A percentile compares a stretch with the other conserved stretches of the same genome.
phyloP scores from a whole-genome alignment of 176 grass and related monocot genomes.

The Alopecurus myosuroides region DNA sequence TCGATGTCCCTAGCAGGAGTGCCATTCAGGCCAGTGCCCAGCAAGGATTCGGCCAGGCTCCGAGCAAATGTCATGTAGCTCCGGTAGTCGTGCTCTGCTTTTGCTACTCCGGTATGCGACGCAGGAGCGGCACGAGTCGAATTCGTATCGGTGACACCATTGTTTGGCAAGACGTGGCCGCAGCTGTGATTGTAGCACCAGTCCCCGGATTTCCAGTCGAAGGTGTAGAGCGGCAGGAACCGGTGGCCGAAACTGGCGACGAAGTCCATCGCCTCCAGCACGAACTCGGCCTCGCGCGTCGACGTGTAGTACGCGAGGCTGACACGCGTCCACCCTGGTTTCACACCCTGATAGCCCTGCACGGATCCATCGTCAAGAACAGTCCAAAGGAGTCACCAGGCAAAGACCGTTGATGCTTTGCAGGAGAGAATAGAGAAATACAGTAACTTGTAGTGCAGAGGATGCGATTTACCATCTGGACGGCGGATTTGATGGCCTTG shows the following conservation, averaged over 20 bases:
- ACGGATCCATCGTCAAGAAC: not conserved
- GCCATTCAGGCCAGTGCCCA: not conserved
- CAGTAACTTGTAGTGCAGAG: too few species aligned
- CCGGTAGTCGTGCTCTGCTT: slow-evolving; percentile 9
- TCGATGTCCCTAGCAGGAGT: slow-evolving; percentile 1
- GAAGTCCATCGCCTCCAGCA: slow-evolving; percentile 61
- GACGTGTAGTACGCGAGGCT: slow-evolving; percentile 72
- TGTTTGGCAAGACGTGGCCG: slow-evolving; percentile 11
- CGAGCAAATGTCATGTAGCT: slow-evolving; percentile 32
- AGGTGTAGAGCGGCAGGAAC: slow-evolving; percentile 66
- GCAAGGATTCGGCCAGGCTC: slow-evolving; percentile 12
- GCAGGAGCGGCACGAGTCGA: not conserved
- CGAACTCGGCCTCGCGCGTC: slow-evolving; percentile 56
- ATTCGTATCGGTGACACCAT: not conserved
- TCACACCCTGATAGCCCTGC: slow-evolving; percentile 71
- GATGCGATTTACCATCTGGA: slow-evolving; percentile 32
- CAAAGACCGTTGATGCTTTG: too few species aligned
- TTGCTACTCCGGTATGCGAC: not conserved
- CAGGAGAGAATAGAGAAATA: too few species aligned
- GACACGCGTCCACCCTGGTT: slow-evolving; percentile 71
- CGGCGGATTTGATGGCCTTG: slow-evolving; percentile 41
- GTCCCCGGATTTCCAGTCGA: slow-evolving; percentile 62
- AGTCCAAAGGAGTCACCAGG: too few species aligned
- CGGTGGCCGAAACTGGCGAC: slow-evolving; percentile 61
- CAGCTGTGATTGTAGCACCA: slow-evolving; percentile 30